Conservation (phyloP, 2,329 filamentous ascomycete genomes). For the Tolypocladium tropicale region DNA sequence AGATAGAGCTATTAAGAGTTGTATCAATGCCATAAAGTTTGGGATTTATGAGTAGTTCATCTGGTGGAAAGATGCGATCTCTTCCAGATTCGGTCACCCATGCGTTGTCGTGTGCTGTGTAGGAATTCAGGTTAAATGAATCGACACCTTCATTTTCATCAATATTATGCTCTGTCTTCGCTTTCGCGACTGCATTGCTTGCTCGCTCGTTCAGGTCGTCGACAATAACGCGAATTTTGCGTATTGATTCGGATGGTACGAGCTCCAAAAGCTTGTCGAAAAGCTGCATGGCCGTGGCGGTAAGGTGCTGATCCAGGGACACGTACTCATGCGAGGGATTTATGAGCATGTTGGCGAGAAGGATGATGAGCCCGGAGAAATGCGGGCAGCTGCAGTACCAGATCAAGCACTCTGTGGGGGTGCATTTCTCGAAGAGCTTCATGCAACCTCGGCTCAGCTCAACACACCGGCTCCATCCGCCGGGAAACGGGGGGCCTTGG, state of each 20-base stretch:
- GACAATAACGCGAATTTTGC: not conserved
- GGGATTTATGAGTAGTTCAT: not conserved
- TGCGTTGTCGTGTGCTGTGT: not conserved
- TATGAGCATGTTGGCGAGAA: conserved; percentile 21
- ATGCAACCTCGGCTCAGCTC: conserved; percentile 23
- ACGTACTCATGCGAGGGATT: conserved; percentile 15
- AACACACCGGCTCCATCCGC: conserved; percentile 22
- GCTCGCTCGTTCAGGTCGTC: conserved; percentile 1
- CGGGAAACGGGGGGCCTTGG: conserved; percentile 12
- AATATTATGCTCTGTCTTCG: not conserved
- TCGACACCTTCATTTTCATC: not conserved
- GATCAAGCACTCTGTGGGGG: conserved; percentile 19
- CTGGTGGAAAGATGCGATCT: not conserved
- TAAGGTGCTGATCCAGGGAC: conserved; percentile 17
- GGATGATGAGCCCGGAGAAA: conserved; percentile 21
- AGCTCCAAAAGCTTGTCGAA: conserved; percentile 12
- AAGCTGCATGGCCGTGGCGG: conserved; percentile 14
- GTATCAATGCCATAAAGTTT: not conserved
- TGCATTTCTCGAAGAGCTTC: conserved; percentile 17
- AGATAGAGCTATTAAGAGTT: not conserved
- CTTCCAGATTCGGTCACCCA: not conserved
- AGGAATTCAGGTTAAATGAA: not conserved
- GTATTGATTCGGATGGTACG: not conserved
- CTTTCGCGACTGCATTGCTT: not conserved
- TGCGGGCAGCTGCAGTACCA: conserved; percentile 23